phyloP scores from a whole-genome alignment of 257 asterid species.

The Phtheirospermum japonicum region DNA sequence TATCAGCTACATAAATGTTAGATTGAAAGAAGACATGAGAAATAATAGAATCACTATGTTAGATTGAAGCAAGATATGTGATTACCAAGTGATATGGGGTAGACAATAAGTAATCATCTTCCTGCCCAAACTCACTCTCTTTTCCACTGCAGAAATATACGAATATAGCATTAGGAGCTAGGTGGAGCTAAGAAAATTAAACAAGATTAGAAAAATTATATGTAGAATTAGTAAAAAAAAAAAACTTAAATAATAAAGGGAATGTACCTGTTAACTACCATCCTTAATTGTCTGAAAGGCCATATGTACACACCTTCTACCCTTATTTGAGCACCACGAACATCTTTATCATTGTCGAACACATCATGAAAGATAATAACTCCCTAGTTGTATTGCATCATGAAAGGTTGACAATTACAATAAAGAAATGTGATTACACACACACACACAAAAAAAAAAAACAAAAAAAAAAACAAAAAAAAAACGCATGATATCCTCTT shows the following conservation, averaged over 20 bases:
- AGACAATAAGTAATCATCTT: constrained; percentile 80
- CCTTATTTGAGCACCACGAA: constrained; percentile 74
- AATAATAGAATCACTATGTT: constrained; percentile 7
- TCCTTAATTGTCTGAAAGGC: constrained; percentile 98
- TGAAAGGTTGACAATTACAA: constrained; percentile 19
- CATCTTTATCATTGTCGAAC: constrained; percentile 74
- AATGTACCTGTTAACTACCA: constrained; percentile 86
- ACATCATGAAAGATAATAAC: constrained; percentile 87
- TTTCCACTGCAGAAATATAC: constrained; percentile 65
- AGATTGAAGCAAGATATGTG: constrained; percentile 21
- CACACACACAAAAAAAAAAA: neutral
- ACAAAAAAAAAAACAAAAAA: neutral
- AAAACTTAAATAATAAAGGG: constrained; percentile 16
- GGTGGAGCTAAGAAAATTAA: neutral
- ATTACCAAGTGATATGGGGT: constrained; percentile 97
- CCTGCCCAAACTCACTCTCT: constrained; percentile 76
- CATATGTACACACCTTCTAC: constrained; percentile 97
- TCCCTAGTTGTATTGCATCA: constrained; percentile 54
- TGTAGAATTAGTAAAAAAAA: constrained; percentile 9
- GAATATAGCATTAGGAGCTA: constrained; percentile 26
- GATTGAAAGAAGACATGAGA: constrained; percentile 9
- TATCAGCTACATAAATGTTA: neutral
- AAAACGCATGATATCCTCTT: no score
- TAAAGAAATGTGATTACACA: constrained; percentile 6
- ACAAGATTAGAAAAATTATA: no score